Base-by-base conservation (phyloP, 768 basidiomycete species). In the Leccinum ochraceum region DNA sequence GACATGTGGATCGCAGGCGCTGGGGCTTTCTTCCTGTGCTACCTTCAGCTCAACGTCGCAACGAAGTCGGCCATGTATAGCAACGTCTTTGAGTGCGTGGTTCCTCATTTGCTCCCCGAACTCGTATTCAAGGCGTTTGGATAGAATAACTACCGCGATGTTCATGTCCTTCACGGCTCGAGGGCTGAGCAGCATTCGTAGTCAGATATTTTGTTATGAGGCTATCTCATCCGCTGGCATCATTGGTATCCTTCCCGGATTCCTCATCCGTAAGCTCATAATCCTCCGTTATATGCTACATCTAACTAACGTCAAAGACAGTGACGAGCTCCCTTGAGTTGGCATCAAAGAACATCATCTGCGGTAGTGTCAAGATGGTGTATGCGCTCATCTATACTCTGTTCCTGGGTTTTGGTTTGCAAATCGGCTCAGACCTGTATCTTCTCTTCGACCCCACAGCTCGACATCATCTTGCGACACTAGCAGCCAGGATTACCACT, bases 171-270 rank as follows among this genome's bases (percentile, higher is more conserved):
- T 94, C 69, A 75, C 80, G 30, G 89, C 94, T 44, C 87, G 94
- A 50, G 94, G 87, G 9, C 76, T 97, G 36, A 89, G 92, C 61
- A 89, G 88, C 63, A 92, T 94, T 60, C 82, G 82, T 17, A 83
- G 80, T 54, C 82, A 87, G 53, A 81, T 90, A 54, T 96, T 97
- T 75, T 97, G 94, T 71, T 97, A 95, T 70, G 89, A 92, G 3
- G 90, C 95, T 3, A 89, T 96, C 60, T 94, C 94, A 1, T 94
- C 92, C 8, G 82, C 92, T 54, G 87, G 87, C 26, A 91, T 95
- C 58, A 90, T 95, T 34, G 86, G 91, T 39, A 94, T 96, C 61
- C 81, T 95, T 50, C 94, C 94, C n/a, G 94, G 92, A 1, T 95
- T 89, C 74, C 81, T 92, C 54, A 90, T 93, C 60, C 72, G 91